These are phyloP conservation scores for Mollisiaceae sp. DNA, from an alignment of 2,329 filamentous ascomycete species.

Conservation along the genomic window DNA sequence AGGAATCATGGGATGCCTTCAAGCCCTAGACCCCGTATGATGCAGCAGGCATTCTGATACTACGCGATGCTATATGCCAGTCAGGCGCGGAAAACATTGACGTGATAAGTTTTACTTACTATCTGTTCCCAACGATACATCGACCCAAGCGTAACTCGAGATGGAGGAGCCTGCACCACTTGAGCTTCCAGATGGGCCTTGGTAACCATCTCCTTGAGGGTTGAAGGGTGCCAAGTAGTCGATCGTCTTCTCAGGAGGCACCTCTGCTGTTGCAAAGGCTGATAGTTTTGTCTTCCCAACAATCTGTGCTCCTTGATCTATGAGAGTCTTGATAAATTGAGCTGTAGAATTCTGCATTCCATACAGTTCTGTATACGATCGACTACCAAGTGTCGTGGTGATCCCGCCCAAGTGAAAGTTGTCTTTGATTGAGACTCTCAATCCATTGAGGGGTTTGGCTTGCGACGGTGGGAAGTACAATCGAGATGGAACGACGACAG, in stretches of 20 bases:
- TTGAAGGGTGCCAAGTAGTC: conserved; percentile 5
- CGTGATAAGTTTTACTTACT: neutral
- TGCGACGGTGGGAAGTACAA: neutral
- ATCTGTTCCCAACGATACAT: conserved; percentile 4
- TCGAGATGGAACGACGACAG: neutral
- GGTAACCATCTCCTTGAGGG: conserved; percentile 6
- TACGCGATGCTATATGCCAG: neutral
- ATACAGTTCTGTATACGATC: neutral
- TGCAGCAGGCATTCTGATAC: neutral
- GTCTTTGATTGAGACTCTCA: neutral
- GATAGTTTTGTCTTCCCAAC: conserved; percentile 1
- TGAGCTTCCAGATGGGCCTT: neutral
- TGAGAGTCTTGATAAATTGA: neutral
- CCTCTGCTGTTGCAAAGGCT: neutral
- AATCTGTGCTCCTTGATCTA: conserved; percentile 5
- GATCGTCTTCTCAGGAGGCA: neutral
- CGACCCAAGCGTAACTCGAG: conserved; percentile 3
- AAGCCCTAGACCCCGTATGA: no score
- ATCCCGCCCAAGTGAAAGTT: conserved; percentile 6
- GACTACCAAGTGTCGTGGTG: neutral
- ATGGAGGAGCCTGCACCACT: neutral
- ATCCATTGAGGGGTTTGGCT: conserved; percentile 1
- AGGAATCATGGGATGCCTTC: no score
- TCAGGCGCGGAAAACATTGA: neutral
- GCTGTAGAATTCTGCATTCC: neutral